Evolutionary conservation across 2,329 filamentous ascomycete genomes (phyloP), one percentile per base, ranked within the genome.

Genomic region (Monascus ruber): DNA sequence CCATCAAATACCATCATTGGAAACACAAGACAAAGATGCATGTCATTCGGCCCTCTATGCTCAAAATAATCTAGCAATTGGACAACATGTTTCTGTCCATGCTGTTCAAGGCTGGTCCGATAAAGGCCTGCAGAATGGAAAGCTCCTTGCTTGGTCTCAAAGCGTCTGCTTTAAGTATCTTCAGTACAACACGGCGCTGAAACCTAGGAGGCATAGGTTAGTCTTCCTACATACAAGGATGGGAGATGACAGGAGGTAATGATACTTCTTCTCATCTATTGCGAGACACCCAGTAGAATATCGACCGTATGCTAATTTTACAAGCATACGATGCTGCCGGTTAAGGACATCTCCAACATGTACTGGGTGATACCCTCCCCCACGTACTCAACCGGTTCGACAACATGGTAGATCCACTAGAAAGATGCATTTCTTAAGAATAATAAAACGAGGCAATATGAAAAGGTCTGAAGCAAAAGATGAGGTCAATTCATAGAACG

Each of bases 261-360:
- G 17, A 28, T 38, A 47, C 47, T 31, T 26, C 41, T 31, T 24
- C 27, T 54, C 47, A 24, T 44, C 17, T 3, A 17, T 6, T 11
- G 52, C 48, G 35, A 53, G 37, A 49, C 50, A 55, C 24, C 53
- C 52, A n/a, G 53, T 56, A 4, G 48, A 51, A 36, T 37, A 47
- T 29, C 42, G 43, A 4, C 50, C 50, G 35, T 35, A 49, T 3
- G 41, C 44, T 31, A 46, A 36, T 26, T 51, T 53, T 41, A 39
- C 48, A 34, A 47, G 26, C 31, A 52, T 34, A 32, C 40, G 32
- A 31, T 54, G 54, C 28, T 42, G 45, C 6, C 46, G 8, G 25
- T 51, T 35, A 17, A 53, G 49, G 26, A 39, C 35, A 27, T 54
- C 53, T 5, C 43, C 32, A 6, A 54, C 45, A 37, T 53, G 48